These are phyloP conservation scores for Pogostemon cablin DNA, from an alignment of 257 asterid species.

Conservation along the genomic window DNA sequence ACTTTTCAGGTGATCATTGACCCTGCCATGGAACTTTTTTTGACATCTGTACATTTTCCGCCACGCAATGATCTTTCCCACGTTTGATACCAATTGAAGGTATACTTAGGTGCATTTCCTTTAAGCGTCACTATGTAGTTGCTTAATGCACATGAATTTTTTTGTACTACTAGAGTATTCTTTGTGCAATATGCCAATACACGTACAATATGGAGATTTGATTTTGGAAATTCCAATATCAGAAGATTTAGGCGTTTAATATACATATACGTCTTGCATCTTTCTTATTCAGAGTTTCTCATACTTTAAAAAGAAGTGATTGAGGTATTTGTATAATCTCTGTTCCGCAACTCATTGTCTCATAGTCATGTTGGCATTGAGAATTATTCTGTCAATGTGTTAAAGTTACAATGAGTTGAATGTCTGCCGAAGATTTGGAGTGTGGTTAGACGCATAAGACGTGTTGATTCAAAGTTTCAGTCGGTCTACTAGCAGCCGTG, in stretches of 20 bases:
- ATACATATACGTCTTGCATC: neutral
- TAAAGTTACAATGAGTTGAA: too few species aligned
- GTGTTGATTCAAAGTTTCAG: too few species aligned
- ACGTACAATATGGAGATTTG: neutral
- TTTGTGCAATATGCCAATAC: conserved; percentile 9
- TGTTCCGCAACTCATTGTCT: too few species aligned
- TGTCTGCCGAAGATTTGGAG: too few species aligned
- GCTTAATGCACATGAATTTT: conserved; percentile 9
- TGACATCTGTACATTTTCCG: conserved; percentile 20
- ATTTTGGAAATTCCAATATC: conserved; percentile 12
- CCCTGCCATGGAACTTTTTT: neutral
- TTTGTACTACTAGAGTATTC: conserved; percentile 2
- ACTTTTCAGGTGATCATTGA: neutral
- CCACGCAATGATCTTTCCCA: neutral
- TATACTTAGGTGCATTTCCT: conserved; percentile 28
- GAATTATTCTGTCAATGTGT: too few species aligned
- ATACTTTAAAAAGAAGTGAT: conserved; percentile 13
- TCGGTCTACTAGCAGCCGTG: too few species aligned
- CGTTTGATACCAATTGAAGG: conserved; percentile 16
- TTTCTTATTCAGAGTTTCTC: neutral
- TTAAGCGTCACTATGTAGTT: conserved; percentile 25
- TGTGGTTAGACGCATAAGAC: too few species aligned
- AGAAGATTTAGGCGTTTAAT: conserved; percentile 1
- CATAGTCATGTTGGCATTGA: too few species aligned
- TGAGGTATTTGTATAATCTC: conserved; percentile 20